phyloP scores from a whole-genome alignment of 352 stramenopile species.

The Phytophthora citrophthora region DNA sequence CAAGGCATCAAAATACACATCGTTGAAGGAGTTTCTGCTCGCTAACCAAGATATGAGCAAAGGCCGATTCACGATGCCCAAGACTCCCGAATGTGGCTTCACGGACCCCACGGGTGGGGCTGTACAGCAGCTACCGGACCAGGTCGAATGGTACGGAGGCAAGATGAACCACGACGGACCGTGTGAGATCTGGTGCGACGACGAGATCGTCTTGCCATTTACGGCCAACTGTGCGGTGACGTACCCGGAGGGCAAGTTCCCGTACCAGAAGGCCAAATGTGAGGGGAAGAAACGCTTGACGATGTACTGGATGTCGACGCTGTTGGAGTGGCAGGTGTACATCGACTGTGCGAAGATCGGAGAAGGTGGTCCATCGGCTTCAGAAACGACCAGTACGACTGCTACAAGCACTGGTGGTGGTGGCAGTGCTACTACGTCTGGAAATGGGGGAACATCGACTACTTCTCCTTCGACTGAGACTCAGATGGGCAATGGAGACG shows the following conservation, averaged over 20 bases:
- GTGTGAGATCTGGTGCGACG: conserved; percentile 55
- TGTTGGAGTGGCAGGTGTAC: conserved; percentile 33
- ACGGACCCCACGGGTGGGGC: conserved; percentile 29
- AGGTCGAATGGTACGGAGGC: conserved; percentile 42
- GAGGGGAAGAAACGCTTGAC: conserved; percentile 37
- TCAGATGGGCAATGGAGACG: not conserved
- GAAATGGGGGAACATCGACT: too few species aligned
- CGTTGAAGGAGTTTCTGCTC: conserved; percentile 22
- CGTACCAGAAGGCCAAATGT: conserved; percentile 40
- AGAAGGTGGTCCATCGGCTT: conserved; percentile 12
- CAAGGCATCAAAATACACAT: conserved; percentile 23
- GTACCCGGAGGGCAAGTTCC: conserved; percentile 34
- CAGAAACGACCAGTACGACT: not conserved
- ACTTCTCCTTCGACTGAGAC: not conserved
- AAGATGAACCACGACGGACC: conserved; percentile 46
- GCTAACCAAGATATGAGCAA: conserved; percentile 25
- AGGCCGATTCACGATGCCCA: conserved; percentile 20
- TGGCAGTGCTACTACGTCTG: too few species aligned
- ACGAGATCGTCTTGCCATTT: conserved; percentile 49
- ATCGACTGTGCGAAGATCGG: conserved; percentile 30
- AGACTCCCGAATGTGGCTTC: conserved; percentile 38
- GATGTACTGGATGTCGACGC: conserved; percentile 47
- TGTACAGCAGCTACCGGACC: conserved; percentile 29
- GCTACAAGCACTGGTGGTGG: not conserved
- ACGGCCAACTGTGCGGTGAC: conserved; percentile 41